Conservation (phyloP, 2,329 filamentous ascomycete species). For the Pseudogymnoascus sp. region DNA sequence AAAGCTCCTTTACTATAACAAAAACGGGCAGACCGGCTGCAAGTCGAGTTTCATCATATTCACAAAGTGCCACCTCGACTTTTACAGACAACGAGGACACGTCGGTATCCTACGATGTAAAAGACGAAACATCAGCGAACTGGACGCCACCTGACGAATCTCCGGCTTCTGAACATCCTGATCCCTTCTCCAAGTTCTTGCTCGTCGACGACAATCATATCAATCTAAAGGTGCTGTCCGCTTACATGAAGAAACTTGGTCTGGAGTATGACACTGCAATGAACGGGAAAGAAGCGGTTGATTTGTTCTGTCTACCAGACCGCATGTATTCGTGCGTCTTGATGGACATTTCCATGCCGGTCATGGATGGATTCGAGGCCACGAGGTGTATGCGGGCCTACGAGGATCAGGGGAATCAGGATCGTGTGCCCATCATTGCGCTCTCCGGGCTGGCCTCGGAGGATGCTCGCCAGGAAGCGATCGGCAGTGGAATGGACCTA, state of each 20-base stretch:
- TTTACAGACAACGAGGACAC: neutral
- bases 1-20: neutral
- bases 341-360: slow-evolving; percentile 47
- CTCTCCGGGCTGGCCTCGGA: slow-evolving; percentile 45
- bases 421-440: slow-evolving; percentile 42
- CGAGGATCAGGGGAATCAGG: slow-evolving; percentile 39
- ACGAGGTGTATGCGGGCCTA: slow-evolving; percentile 41
- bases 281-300: slow-evolving; percentile 41
- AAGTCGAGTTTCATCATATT: neutral
- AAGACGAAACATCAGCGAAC: neutral
- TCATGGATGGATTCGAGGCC: slow-evolving; percentile 43
- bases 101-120: neutral
- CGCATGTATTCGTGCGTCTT: slow-evolving; percentile 19
- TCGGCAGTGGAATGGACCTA: slow-evolving; percentile 45
- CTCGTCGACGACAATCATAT: slow-evolving; percentile 38
- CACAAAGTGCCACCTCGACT: neutral
- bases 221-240: slow-evolving; percentile 31
- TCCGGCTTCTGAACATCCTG: neutral
- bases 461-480: slow-evolving; percentile 42
- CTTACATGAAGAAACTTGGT: slow-evolving; percentile 28
- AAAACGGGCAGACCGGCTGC: neutral
- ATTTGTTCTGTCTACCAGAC: slow-evolving; percentile 16
- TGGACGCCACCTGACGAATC: neutral
- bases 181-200: slow-evolving; percentile 20
- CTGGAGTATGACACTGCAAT: slow-evolving; percentile 32